Evolutionary conservation across 805 yeast genomes (phyloP).

Genomic region (Clavispora fructus): DNA sequence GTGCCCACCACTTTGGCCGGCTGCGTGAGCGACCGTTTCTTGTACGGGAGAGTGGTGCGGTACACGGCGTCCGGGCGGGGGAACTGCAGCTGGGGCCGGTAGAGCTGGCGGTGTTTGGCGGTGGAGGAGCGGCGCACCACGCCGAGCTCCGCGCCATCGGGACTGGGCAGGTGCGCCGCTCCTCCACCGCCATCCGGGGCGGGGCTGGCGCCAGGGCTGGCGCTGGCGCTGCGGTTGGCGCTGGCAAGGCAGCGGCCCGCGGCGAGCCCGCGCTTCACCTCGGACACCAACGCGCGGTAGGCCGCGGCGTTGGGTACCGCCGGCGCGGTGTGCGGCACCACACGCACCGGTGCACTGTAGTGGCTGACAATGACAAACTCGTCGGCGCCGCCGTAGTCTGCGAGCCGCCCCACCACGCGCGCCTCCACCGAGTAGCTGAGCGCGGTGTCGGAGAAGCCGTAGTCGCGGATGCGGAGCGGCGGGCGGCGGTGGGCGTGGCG

Average conservation of each 20-base stretch:
- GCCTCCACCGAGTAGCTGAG: slow-evolving; percentile 26
- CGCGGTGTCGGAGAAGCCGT: slow-evolving; percentile 23
- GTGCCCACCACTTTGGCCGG: slow-evolving; percentile 20
- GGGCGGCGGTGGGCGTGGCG: slow-evolving; percentile 1
- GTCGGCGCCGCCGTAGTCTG: slow-evolving; percentile 17
- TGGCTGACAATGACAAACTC: slow-evolving; percentile 23
- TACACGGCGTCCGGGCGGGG: slow-evolving; percentile 2
- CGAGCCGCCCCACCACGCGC: slow-evolving; percentile 20
- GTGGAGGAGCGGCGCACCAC: slow-evolving; percentile 8
- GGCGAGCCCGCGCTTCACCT: not conserved
- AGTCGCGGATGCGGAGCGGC: slow-evolving; percentile 18
- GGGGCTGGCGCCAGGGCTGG: no score
- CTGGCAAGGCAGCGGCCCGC: not conserved
- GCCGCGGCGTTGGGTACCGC: not conserved
- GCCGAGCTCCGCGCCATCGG: no score
- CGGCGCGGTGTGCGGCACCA: slow-evolving; percentile 14
- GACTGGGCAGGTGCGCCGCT: no score
- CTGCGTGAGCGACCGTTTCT: slow-evolving; percentile 18
- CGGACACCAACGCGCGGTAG: not conserved
- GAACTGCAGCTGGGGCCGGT: not conserved
- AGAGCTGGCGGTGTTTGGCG: slow-evolving; percentile 15
- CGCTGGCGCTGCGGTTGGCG: no score
- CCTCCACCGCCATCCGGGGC: no score
- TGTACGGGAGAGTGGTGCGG: slow-evolving; percentile 15
- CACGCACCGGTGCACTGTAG: slow-evolving; percentile 18